Evolutionary conservation across 164 flowering plant genomes (phyloP), one percentile per base, ranked within the genome.

Genomic region (Berberis vulgaris): DNA sequence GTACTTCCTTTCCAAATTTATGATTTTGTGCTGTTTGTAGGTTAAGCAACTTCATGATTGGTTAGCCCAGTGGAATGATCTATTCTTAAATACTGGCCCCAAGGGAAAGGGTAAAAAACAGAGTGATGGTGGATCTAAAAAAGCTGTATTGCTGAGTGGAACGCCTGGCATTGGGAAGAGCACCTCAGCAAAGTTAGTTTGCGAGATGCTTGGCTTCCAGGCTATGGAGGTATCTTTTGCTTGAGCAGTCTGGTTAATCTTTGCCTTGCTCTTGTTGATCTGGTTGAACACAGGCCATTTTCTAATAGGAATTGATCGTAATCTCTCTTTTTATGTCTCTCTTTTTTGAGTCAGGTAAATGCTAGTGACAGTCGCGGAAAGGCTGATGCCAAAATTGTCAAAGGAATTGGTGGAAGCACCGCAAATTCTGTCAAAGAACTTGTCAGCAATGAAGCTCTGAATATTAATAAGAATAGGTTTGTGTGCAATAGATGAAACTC

Each of bases 301-400:
- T 26, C 26, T 26, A 26, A 26, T 26, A 26, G 26, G 26, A 26
- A 26, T 26, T 26, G 26, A 26, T 26, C 54, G 4, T 52, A 7
- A 52, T 52, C n/a, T 7, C 13, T 52, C 4, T 52, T 38, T 38
- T 54, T 52, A 3, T 11, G 42, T 40, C 49, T 12, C 12, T 43
- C 43, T 55, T 47, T 5, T 63, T 40, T 71, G 43, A 38, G 63
- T 45, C 68, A 94, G 98, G 98, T 94, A n/a, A 94, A 94, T 84
- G 98, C 98, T 60, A 94, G 98, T 83, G 98, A 94, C 69, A 94
- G 64, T 75, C 97, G 98, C 68, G 97, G 98, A 56, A 94, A 94
- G 78, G 95, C 98, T 62, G 88, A 94, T 75, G 8, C 83, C 47
- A 86, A 91, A 71, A 89, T 94, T 67, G 64, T 73, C 43, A 91